Base-by-base conservation (phyloP, 2,329 filamentous ascomycete species). In the Canariomyces notabilis region DNA sequence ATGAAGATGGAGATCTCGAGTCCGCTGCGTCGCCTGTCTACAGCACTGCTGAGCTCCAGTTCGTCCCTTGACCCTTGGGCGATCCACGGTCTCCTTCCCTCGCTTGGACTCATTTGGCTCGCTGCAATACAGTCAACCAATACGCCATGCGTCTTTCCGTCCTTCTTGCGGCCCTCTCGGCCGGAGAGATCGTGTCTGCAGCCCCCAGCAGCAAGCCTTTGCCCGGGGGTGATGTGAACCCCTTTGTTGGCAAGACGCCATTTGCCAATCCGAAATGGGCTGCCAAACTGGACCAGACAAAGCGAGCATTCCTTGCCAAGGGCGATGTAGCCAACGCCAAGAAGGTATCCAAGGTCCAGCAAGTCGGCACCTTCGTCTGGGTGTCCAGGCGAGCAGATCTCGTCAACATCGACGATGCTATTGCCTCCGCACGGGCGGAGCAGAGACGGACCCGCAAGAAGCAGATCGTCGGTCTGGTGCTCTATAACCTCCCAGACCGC, bases 211-310 rank as follows among this genome's bases (percentile, higher is more conserved):
- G 26, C 20, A 31, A 35, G 11, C 21, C 43, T 39, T 9, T 29
- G 2, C n/a, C 31, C 23, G 46, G 12, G 21, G 44, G 23, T 21
- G 49, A 50, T 21, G 45, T 57, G 41, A 70, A 71, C 45, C 68
- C 77, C 0, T 78, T 80, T 57, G 48, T 63, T 1, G 70, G 70
- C 48, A 72, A 70, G 52, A 69, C 64, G 6, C 61, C 77, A 20
- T 76, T 73, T 54, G 67, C 65, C 49, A 72, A 73, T 59, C 65
- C 67, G n/a, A 53, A 54, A 16, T 74, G 70, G 58, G 63, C 67
- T 11, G 50, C 44, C n/a, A 67, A 71, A 57, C 62, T 74, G 26
- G 61, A 68, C 20, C 49, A 63, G 44, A 70, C 70, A 14, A 53
- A 65, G 46, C 54, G 57, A 2, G 54, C 63, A 18, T 72, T 72